Conservation (phyloP, 139 green algal species). For the Auxenochlorella protothecoides region DNA sequence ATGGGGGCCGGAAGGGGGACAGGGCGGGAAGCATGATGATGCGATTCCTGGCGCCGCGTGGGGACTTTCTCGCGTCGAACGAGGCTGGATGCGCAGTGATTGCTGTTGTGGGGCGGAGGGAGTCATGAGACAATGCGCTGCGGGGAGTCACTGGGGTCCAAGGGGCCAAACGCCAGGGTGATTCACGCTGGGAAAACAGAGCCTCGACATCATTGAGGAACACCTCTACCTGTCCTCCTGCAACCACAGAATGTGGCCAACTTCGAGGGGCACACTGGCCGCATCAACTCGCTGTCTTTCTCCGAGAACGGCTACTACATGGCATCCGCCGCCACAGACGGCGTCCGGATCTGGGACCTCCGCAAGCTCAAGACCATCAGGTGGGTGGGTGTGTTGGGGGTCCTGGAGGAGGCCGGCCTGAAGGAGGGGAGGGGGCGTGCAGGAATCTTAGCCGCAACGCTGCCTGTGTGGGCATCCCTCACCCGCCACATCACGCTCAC, state of each 20-base stretch:
- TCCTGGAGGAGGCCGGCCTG: neutral
- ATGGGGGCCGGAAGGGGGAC: too few relatives aligned
- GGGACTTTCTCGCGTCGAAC: too few relatives aligned
- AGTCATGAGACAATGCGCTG: too few relatives aligned
- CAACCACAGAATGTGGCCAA: constrained; percentile 51
- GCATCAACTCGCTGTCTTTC: constrained; percentile 65
- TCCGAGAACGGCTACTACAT: constrained; percentile 91
- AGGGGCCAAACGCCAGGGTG: neutral
- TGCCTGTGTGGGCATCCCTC: too few relatives aligned
- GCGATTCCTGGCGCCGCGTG: too few relatives aligned
- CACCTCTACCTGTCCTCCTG: neutral
- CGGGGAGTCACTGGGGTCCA: too few relatives aligned
- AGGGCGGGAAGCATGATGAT: too few relatives aligned
- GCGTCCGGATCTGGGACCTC: constrained; percentile 96
- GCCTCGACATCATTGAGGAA: neutral
- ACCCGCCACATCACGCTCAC: neutral
- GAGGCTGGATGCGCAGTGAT: too few relatives aligned
- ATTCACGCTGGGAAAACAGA: neutral
- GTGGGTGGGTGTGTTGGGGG: neutral
- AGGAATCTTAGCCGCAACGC: too few relatives aligned
- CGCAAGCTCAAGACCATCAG: constrained; percentile 85
- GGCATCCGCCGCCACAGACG: constrained; percentile 59
- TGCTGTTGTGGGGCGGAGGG: too few relatives aligned
- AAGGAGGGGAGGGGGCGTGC: too few relatives aligned
- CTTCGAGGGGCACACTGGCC: constrained; percentile 59